A percentile compares a stretch with the other conserved stretches of the same genome.
Evolutionary conservation across 257 asterid genomes (phyloP).

Genomic region (Sherardia arvensis): DNA sequence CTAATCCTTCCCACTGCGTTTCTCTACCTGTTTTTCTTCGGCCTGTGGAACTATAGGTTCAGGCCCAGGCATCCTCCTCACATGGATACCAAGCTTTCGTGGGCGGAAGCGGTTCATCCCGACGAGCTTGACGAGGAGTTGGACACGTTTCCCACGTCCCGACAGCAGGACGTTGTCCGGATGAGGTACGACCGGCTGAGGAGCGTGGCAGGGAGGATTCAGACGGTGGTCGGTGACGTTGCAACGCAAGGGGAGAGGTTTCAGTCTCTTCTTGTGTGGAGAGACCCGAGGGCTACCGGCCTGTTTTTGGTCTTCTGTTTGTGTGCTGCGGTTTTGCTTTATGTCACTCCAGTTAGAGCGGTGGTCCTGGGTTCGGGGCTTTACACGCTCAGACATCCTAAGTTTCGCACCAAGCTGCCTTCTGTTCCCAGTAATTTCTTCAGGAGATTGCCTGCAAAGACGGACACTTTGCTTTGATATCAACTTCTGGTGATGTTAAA

Average conservation of each 20-base stretch:
- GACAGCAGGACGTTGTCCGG: conserved; percentile 29
- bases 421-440: conserved; percentile 61
- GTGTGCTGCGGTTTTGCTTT: conserved; percentile 47
- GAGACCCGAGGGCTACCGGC: conserved; percentile 74
- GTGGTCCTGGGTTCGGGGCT: conserved; percentile 42
- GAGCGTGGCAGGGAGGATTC: conserved; percentile 70
- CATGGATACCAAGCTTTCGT: conserved; percentile 62
- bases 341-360: conserved; percentile 41
- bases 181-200: conserved; percentile 74
- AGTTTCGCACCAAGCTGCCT: conserved; percentile 63
- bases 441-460: conserved; percentile 52
- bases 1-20: conserved; percentile 52
- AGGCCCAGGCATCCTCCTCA: conserved; percentile 63
- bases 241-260: conserved; percentile 78
- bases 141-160: conserved; percentile 57
- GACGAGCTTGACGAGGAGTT: conserved; percentile 78
- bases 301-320: conserved; percentile 51
- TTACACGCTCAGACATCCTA: conserved; percentile 57
- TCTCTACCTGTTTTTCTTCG: conserved; percentile 49
- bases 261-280: conserved; percentile 54
- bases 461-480: conserved; percentile 60
- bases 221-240: conserved; percentile 62
- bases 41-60: conserved; percentile 58
- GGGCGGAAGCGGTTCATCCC: conserved; percentile 56
- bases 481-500: no score